Base-by-base conservation (phyloP, 176 grass and related monocot species). In the Triticum dicoccoides region DNA sequence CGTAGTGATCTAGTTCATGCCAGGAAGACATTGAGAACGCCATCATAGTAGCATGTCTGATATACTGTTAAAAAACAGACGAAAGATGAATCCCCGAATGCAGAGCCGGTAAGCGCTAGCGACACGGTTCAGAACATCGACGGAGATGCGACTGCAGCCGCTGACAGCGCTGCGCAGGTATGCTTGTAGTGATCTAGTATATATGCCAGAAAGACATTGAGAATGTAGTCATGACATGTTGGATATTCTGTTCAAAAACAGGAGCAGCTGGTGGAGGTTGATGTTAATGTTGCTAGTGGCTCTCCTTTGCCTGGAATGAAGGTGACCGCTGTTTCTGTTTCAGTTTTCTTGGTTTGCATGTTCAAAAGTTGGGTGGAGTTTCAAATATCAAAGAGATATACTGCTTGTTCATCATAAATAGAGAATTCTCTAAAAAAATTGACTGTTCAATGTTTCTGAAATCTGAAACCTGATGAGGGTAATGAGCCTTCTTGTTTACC, bases 281-380 rank as follows among this genome's bases (percentile, higher is more conserved):
- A 54, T 54, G 47, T 91, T 30, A 90, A 96, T 52, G 90, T 99
- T 69, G 77, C 87, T 63, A 92, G 92, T 18, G 97, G 97, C 66
- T 96, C 97, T 18, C 97, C 97, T 67, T 94, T 99, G 89, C 97
- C 97, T 42, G 94, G 97, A 91, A 93, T 99, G 90, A 90, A 91
- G 97, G 97, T 99, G 87, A 94, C 0, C 18, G 6, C 21, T 15
- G 15, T 79, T 78, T 61, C 23, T 38, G n/a, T 33, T 9, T 21
- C 14, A 25, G 32, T 12, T 61, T 68, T 51, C 4, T 15, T 0
- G 3, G 69, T 45, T 24, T 20, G 3, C 3, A 73, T 88, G 49
- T 51, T 84, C 21, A 17, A 25, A 44, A 84, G 9, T 89, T 69
- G 14, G 51, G 44, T 75, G 20, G 4, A 49, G 44, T 4, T 17